Evolutionary conservation across 2,329 filamentous ascomycete genomes (phyloP), one percentile per base, ranked within the genome.

Genomic region (Cercospora janseana): DNA sequence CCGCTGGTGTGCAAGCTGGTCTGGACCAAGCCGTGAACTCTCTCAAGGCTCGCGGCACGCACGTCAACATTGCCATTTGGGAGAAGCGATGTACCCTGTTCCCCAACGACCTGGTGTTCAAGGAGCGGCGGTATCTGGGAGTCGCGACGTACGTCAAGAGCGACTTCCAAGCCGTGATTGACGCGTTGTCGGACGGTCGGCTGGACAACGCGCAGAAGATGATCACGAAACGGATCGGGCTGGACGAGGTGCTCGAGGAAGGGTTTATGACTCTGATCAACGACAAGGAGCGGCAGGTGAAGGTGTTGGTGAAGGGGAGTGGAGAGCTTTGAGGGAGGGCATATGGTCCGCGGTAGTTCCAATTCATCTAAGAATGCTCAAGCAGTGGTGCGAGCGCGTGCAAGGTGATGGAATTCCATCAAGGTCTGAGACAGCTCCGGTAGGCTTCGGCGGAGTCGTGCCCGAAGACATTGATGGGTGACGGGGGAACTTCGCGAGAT

Each of bases 11-110:
- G 9, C 78, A 79, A 57, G 60, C 69, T 4, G 75, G 71, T 6
- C 67, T 80, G 5, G 73, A 79, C 46, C 65, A 71, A 45, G 77
- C 75, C 1, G 67, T 79, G 9, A 69, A 72, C 29, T 73, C 75
- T 0, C 67, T 77, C 24, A 71, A 75, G 29, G 74, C 75, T 9
- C 60, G 75, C 34, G 77, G 77, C 3, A 78, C 75, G 2, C 67
- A 79, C 23, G 72, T 80, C 48, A 80, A 80, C 48, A 77, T 80
- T 44, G 78, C 77, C 6, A 75, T 80, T 28, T 79, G 76, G 76
- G 76, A 78, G 63, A 77, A 78, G 61, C 63, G 70, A n/a, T 73
- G 71, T 37, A 70, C 68, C 0, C 69, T 80, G 32, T 66, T 68
- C 26, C 74, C 76, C 4, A 80, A 79, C 48, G 70, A 75, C 49